These are phyloP conservation scores for Alternaria alternata DNA, from an alignment of 2,329 filamentous ascomycete species.

Conservation along the genomic window DNA sequence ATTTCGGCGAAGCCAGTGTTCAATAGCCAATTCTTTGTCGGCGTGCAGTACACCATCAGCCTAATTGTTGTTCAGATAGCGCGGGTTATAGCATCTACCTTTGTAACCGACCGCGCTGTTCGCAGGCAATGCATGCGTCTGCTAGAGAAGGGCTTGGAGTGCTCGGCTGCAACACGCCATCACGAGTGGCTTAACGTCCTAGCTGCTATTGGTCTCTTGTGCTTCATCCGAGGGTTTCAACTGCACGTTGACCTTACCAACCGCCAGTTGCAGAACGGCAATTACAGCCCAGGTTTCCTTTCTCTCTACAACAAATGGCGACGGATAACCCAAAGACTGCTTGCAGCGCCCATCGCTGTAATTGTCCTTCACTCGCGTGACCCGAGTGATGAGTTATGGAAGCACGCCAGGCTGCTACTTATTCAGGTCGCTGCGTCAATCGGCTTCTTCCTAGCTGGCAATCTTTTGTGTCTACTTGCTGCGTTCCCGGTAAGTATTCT, in stretches of 20 bases:
- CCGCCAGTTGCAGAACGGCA: neutral
- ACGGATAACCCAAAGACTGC: neutral
- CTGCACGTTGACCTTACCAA: slow-evolving; percentile 3
- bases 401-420: neutral
- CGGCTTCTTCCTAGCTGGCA: slow-evolving; percentile 6
- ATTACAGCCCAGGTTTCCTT: slow-evolving; percentile 9
- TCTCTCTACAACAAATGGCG: neutral
- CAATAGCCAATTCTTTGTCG: neutral
- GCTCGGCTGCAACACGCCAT: neutral
- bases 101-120: neutral
- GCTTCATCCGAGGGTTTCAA: slow-evolving; percentile 1
- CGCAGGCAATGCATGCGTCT: neutral
- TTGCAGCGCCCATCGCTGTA: slow-evolving; percentile 9
- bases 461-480: slow-evolving; percentile 7
- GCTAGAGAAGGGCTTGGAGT: slow-evolving; percentile 1
- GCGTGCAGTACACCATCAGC: neutral
- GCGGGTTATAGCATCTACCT: neutral
- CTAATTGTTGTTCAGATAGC: neutral
- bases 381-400: neutral
- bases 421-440: neutral
- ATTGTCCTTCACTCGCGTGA: neutral
- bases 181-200: neutral
- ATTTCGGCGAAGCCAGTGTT: slow-evolving; percentile 1
- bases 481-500: slow-evolving; percentile 4
- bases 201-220: slow-evolving; percentile 1